Evolutionary conservation across 2,329 filamentous ascomycete genomes (phyloP), one percentile per base, ranked within the genome.

Genomic region (Coniochaeta sp.): DNA sequence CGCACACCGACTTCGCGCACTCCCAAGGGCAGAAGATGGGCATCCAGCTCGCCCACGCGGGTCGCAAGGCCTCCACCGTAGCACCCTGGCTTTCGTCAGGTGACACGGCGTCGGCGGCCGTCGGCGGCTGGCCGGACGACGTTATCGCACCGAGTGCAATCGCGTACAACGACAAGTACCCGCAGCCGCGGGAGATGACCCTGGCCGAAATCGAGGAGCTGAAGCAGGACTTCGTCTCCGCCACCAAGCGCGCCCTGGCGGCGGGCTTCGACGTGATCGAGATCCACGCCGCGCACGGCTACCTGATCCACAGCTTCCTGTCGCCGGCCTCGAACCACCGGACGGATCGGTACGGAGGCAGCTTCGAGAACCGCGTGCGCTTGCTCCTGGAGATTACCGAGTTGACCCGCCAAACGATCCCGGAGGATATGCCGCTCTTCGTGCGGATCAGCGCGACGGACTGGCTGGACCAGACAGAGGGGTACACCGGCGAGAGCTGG

Each of bases 231-330:
- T 89, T 78, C 67, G 77, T 73, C 1, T 76, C 72, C 0, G 76
- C 74, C 0, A 69, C 75, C 0, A 69, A 74, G 57, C 70, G 81
- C 13, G 77, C 86, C 0, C 65, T 89, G 2, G 71, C 74, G 26
- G 81, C 79, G 1, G 87, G 87, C 0, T 84, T 85, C 56, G 85
- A 87, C 59, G 79, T 81, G 4, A 75, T 88, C 14, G 85, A 84
- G 65, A 81, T 95, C 49, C 89, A 94, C 70, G 80, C 78, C 58
- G 89, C 88, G 0, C 89, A 94, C 61, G 88, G 89, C 1, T 94
- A 91, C 63, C 76, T 94, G 0, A 70, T 92, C 0, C 81, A 84
- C 59, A 70, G 73, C 2, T 94, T 92, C 72, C 54, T 91, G 3
- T 83, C 81, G 0, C 87, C 88, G 0, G 77, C 78, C 0, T 75